A percentile compares a stretch with the other conserved stretches of the same genome.
These are phyloP conservation scores for Avena sativa DNA, from an alignment of 176 grass and related monocot species.

Conservation along the genomic window DNA sequence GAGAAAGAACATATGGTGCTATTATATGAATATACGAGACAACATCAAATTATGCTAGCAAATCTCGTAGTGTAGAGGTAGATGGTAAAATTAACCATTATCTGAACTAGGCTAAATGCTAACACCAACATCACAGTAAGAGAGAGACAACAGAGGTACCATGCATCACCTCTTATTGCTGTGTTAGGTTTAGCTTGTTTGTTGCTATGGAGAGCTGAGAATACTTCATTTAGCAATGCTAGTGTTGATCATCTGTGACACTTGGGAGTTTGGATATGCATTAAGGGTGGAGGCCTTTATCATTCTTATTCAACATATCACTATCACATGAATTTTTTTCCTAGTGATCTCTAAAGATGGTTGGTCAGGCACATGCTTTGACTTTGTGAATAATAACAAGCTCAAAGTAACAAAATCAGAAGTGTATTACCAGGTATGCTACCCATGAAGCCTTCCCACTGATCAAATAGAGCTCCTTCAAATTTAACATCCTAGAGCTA, in stretches of 20 bases:
- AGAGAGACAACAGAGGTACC: background rate
- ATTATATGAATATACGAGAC: conserved; percentile 5
- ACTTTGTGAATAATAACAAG: conserved; percentile 10
- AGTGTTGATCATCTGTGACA: background rate
- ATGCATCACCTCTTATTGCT: background rate
- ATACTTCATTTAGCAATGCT: background rate
- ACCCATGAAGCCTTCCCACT: too few species aligned
- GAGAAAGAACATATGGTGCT: background rate
- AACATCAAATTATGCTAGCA: background rate
- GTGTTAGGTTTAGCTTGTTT: background rate
- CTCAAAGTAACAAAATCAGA: background rate
- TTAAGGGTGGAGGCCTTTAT: background rate
- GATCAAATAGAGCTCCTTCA: too few species aligned
- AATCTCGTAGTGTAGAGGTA: background rate
- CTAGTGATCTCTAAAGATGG: background rate
- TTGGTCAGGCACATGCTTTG: background rate
- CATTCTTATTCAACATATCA: conserved; percentile 21
- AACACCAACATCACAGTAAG: conserved; percentile 6
- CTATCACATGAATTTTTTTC: background rate
- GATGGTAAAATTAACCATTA: background rate
- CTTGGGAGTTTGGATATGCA: background rate
- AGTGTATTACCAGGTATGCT: too few species aligned
- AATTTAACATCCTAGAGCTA: too few species aligned
- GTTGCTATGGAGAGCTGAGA: background rate
- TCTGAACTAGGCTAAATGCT: background rate